Evolutionary conservation across 805 yeast species (phyloP), one percentile per base, ranked within the genome.

Genomic region (Ogataea naganishii): DNA sequence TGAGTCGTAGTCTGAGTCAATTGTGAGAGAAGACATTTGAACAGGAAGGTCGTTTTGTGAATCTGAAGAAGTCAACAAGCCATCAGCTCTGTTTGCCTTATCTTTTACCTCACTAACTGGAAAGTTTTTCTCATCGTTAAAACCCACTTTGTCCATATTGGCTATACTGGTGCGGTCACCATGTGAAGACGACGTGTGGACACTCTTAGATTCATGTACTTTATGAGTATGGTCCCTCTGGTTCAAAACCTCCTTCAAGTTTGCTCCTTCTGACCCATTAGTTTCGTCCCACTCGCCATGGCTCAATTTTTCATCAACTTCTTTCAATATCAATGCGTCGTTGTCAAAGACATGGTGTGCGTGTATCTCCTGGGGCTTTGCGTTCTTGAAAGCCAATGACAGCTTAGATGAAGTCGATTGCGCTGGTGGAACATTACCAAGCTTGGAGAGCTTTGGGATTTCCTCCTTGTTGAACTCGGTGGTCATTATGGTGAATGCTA

Each of bases 1-100:
- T 5, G 47, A 31, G 18, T 41, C 49, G 4, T 36, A 29, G 20
- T 59, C 59, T 1, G 58, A 53, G 7, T 54, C 51, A n/a, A n/a
- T n/a, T n/a, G n/a, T n/a, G n/a, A n/a, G n/a, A n/a, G n/a, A n/a
- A n/a, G n/a, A n/a, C n/a, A n/a, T n/a, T n/a, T n/a, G n/a, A n/a
- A n/a, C n/a, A n/a, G n/a, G n/a, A n/a, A n/a, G n/a, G n/a, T n/a
- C n/a, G n/a, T n/a, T n/a, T n/a, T n/a, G n/a, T n/a, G n/a, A n/a
- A n/a, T n/a, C n/a, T n/a, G n/a, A n/a, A n/a, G n/a, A n/a, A n/a
- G n/a, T n/a, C n/a, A n/a, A n/a, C n/a, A n/a, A n/a, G n/a, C n/a
- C n/a, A n/a, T n/a, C n/a, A n/a, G n/a, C n/a, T n/a, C n/a, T n/a
- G n/a, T n/a, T n/a, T n/a, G n/a, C n/a, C n/a, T n/a, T n/a, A n/a